Evolutionary conservation across 306 rosid genomes (phyloP).

Genomic region (Lathyrus aphaca): DNA sequence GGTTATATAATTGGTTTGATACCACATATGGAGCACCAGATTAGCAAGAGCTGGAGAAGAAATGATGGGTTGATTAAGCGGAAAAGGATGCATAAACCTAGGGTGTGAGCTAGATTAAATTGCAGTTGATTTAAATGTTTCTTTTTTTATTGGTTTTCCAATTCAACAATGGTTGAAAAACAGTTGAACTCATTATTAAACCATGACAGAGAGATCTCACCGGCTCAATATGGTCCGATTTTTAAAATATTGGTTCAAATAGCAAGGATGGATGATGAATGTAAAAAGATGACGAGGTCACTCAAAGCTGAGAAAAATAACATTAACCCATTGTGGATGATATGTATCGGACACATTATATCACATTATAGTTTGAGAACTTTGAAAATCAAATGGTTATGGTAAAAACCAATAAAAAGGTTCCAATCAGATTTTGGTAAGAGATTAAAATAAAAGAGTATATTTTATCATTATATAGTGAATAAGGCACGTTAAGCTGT

Average conservation of each 20-base stretch:
- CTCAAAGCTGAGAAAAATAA: not conserved
- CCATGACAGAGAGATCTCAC: not conserved
- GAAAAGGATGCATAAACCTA: not conserved
- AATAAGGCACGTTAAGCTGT: not conserved
- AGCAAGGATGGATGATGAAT: not conserved
- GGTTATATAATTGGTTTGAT: constrained; percentile 1
- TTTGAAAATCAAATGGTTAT: not conserved
- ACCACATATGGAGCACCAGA: constrained; percentile 11
- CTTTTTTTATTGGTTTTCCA: too few relatives aligned
- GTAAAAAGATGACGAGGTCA: constrained; percentile 1
- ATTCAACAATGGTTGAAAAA: not conserved
- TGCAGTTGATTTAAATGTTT: too few relatives aligned
- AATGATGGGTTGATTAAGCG: not conserved
- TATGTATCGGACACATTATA: not conserved
- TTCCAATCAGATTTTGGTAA: not conserved
- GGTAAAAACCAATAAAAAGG: not conserved
- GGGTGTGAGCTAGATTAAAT: too few relatives aligned
- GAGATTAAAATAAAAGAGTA: not conserved
- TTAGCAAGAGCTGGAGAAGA: constrained; percentile 7
- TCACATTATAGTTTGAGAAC: not conserved
- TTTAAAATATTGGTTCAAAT: not conserved
- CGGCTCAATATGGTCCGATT: not conserved
- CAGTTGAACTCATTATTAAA: not conserved
- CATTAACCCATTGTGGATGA: constrained; percentile 2
- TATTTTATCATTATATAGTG: not conserved